These are phyloP conservation scores for Fusarium ramigenum DNA, from an alignment of 2,329 filamentous ascomycete genomes.

Conservation along the genomic window DNA sequence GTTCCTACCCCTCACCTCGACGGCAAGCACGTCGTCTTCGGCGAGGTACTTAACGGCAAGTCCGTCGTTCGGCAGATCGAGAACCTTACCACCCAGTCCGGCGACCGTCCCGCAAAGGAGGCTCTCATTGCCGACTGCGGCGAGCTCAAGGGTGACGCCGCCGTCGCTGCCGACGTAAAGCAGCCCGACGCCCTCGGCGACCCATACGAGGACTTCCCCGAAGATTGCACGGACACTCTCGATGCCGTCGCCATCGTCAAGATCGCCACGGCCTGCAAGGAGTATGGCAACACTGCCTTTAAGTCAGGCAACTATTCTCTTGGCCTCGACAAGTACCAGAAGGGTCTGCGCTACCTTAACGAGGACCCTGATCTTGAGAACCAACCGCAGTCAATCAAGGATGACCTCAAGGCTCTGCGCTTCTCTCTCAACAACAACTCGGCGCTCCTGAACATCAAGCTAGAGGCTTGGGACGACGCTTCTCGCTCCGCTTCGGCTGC, in stretches of 20 bases:
- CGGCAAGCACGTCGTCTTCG: conserved; percentile 97
- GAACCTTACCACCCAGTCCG: conserved; percentile 76
- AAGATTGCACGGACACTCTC: conserved; percentile 75
- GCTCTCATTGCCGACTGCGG: conserved; percentile 85
- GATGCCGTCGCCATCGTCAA: conserved; percentile 75
- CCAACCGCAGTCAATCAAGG: conserved; percentile 73
- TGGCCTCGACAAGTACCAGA: conserved; percentile 92
- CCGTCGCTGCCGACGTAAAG: conserved; percentile 73
- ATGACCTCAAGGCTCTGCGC: conserved; percentile 76
- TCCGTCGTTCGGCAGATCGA: conserved; percentile 90
- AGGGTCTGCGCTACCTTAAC: conserved; percentile 88
- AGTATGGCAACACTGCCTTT: conserved; percentile 91
- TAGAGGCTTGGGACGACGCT: conserved; percentile 75
- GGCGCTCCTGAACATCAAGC: conserved; percentile 85
- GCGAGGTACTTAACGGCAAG: conserved; percentile 92
- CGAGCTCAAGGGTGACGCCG: conserved; percentile 78
- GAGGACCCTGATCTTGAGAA: conserved; percentile 81
- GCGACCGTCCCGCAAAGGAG: conserved; percentile 81
- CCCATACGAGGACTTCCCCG: conserved; percentile 93
- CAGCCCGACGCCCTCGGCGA: conserved; percentile 84
- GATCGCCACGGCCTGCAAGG: conserved; percentile 87
- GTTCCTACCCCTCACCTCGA: conserved; percentile 95
- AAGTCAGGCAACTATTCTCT: conserved; percentile 76
- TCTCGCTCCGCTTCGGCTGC: conserved; percentile 77
- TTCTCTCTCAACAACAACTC: conserved; percentile 90